These are phyloP conservation scores for Tolypocladium cylindrosporum DNA, from an alignment of 2,329 filamentous ascomycete species.

Conservation along the genomic window DNA sequence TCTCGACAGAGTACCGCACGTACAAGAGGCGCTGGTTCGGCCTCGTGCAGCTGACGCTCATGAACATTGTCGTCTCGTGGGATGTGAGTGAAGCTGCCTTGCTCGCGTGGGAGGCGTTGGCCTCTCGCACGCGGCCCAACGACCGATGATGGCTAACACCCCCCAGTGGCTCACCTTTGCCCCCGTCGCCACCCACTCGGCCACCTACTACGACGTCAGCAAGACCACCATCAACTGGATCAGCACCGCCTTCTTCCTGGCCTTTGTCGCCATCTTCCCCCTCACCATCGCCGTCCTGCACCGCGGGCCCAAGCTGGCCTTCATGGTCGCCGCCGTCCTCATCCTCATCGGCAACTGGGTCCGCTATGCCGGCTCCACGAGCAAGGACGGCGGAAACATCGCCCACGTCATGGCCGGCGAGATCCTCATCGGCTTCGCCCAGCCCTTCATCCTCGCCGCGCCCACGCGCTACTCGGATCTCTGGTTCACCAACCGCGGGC, in stretches of 20 bases:
- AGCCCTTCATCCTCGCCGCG: slow-evolving; percentile 84
- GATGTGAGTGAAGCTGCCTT: slow-evolving; percentile 44
- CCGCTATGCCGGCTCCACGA: slow-evolving; percentile 61
- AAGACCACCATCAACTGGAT: slow-evolving; percentile 86
- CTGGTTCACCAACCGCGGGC: slow-evolving; percentile 81
- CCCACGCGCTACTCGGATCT: slow-evolving; percentile 87
- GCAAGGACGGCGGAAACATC: slow-evolving; percentile 51
- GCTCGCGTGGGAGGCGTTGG: neutral
- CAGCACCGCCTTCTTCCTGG: slow-evolving; percentile 76
- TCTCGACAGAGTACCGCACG: slow-evolving; percentile 26
- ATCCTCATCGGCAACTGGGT: slow-evolving; percentile 85
- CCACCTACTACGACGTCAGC: slow-evolving; percentile 64
- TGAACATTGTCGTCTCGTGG: slow-evolving; percentile 94
- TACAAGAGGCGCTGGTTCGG: slow-evolving; percentile 91
- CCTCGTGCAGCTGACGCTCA: slow-evolving; percentile 67
- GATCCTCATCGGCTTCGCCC: slow-evolving; percentile 77
- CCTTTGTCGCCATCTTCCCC: slow-evolving; percentile 67
- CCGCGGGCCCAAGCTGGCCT: slow-evolving; percentile 66
- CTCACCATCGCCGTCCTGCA: slow-evolving; percentile 69
- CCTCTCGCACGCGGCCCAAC: neutral
- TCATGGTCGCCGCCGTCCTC: slow-evolving; percentile 62
- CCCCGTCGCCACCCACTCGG: slow-evolving; percentile 64
- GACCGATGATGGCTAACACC: neutral
- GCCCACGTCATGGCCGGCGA: slow-evolving; percentile 82
- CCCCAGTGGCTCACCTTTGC: slow-evolving; percentile 79